Evolutionary conservation across 768 basidiomycete genomes (phyloP).

Genomic region (Serendipita sp.): DNA sequence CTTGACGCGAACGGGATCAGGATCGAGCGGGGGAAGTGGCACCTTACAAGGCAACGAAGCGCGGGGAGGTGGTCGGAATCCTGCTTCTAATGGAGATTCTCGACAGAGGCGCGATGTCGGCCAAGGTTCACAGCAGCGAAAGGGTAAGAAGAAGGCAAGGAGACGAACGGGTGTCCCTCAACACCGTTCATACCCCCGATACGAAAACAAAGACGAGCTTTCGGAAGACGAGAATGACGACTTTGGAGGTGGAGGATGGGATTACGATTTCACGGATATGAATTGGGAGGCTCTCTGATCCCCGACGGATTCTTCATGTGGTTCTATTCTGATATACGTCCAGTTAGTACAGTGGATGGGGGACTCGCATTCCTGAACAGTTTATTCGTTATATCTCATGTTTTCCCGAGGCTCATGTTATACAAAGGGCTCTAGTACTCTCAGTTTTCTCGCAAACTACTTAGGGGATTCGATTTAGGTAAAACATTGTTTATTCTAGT

Average conservation of each 20-base stretch:
- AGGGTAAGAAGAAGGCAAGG: too few species aligned
- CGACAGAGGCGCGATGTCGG: neutral
- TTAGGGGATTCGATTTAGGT: neutral
- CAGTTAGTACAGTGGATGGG: neutral
- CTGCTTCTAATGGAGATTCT: neutral
- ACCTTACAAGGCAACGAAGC: too few species aligned
- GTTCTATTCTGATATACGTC: too few species aligned
- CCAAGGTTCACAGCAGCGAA: neutral
- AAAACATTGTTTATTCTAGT: neutral
- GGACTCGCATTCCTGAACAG: too few species aligned
- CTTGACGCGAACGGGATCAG: too few species aligned
- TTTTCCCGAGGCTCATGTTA: neutral
- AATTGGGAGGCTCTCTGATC: neutral
- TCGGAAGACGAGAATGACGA: conserved; percentile 4
- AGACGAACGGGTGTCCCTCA: too few species aligned
- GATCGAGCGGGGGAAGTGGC: too few species aligned
- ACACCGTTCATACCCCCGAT: neutral
- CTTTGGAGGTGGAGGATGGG: neutral
- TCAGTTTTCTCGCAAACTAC: neutral
- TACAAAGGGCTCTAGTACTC: neutral
- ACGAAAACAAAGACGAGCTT: neutral
- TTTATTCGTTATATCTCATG: neutral
- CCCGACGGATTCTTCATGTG: too few species aligned
- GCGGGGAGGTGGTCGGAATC: too few species aligned
- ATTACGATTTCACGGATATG: neutral